Base-by-base conservation (phyloP, 2,329 filamentous ascomycete species). In the Cordyceps tenuipes region DNA sequence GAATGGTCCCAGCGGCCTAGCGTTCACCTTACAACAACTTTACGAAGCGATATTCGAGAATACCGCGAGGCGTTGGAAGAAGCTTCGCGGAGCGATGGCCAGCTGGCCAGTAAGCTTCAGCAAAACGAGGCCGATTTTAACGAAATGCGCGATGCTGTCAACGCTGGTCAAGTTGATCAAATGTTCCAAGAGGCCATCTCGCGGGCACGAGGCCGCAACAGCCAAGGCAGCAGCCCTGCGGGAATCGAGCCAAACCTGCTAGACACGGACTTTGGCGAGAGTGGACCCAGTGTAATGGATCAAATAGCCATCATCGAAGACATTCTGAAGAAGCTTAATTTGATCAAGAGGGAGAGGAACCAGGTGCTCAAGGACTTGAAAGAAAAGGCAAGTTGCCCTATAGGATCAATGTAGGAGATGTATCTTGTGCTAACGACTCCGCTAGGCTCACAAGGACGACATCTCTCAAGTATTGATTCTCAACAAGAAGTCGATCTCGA, bases 1-100 rank as follows among this genome's bases (percentile, higher is more conserved):
- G 93, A 97, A 59, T 99, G 94, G 94, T 96, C 91, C 19, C 94
- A 99, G 68, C 94, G 99, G 69, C 94, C 94, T 12, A 97, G 93
- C 70, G 90, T 90, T 36, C 82, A 90, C 60, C 81, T 99, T 46
- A 99, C 93, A 1, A 86, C 89, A 4, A 97, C 93, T 0, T 76
- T 99, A 54, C 84, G 92, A 59, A 87, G 85, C 61, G 94, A 99
- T 70, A 88, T 97, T 57, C 82, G 88, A 63, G 93, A 88, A 68
- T 97, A 97, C 69, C 85, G 88, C 34, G 89, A 92, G 61, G 94
- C 94, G 0, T 79, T 97, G 54, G 91, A 96, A 60, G 92, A 97
- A 71, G 94, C 94, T 3, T 85, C 85, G 55, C 86, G 85, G 53
- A 99, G 91, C 68, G 94, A 99, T 71, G 83, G 82, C 19, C 90